Evolutionary conservation across 371 early-diverging fungal species (phyloP).

Genomic region (Rhizopus sp.): DNA sequence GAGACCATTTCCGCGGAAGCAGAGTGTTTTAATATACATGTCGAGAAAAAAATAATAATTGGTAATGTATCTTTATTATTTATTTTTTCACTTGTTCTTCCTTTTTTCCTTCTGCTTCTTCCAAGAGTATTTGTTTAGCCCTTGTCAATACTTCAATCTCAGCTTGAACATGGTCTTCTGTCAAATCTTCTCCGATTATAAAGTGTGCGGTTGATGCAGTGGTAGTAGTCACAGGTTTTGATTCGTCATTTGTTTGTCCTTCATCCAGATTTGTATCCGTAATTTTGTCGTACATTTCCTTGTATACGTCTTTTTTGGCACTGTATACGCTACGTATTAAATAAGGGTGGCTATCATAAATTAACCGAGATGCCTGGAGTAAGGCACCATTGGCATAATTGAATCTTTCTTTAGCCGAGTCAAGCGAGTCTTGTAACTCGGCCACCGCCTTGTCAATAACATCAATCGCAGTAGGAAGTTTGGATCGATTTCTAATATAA

Average conservation of each 20-base stretch:
- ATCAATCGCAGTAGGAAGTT: constrained; percentile 27
- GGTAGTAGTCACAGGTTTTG: neutral
- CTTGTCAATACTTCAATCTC: constrained; percentile 35
- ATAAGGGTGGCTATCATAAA: constrained; percentile 29
- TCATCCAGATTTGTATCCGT: constrained; percentile 11
- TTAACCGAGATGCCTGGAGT: constrained; percentile 39
- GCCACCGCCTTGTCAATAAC: constrained; percentile 30
- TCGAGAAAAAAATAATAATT: neutral
- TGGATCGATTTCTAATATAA: constrained; percentile 24
- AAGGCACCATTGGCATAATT: constrained; percentile 43
- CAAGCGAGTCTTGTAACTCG: constrained; percentile 29
- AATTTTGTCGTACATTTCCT: constrained; percentile 20
- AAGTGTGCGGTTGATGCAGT: constrained; percentile 7
- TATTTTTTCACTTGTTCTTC: constrained; percentile 1
- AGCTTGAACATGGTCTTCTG: constrained; percentile 39
- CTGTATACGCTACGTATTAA: constrained; percentile 37
- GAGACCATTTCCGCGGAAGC: neutral
- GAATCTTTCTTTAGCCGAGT: constrained; percentile 28
- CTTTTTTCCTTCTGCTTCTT: constrained; percentile 10
- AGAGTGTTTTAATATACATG: neutral
- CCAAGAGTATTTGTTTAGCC: constrained; percentile 23
- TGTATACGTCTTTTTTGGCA: constrained; percentile 38
- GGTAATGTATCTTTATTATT: constrained; percentile 1
- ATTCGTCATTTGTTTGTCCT: constrained; percentile 7
- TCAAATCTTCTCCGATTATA: constrained; percentile 23